Percentiles rank a stretch among this genome's conserved stretches.
Evolutionary conservation across 805 yeast genomes (phyloP).

Genomic region (Teunomyces cretensis): DNA sequence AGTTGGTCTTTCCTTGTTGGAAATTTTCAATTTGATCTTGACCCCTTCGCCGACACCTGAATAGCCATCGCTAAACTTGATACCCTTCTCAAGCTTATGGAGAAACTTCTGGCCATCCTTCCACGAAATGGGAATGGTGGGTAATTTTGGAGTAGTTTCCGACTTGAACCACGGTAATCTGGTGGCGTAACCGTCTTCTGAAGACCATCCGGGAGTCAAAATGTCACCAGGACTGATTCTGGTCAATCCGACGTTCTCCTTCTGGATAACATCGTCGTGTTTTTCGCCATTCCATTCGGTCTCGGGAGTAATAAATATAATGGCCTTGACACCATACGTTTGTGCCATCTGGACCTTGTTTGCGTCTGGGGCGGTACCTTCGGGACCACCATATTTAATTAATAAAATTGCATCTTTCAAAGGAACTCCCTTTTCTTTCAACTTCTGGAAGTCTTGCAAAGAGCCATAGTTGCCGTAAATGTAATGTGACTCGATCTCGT

Average conservation of each 20-base stretch:
- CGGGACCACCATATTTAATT: conserved; percentile 53
- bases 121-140: conserved; percentile 77
- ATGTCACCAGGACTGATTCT: conserved; percentile 75
- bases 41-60: conserved; percentile 23
- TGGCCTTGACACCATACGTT: conserved; percentile 57
- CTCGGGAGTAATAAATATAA: conserved; percentile 56
- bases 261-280: conserved; percentile 46
- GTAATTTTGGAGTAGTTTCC: conserved; percentile 62
- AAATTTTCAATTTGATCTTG: conserved; percentile 25
- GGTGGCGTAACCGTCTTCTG: conserved; percentile 38
- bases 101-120: conserved; percentile 51
- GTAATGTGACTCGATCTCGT: conserved; percentile 51
- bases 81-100: conserved; percentile 25
- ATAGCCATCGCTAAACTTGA: conserved; percentile 27
- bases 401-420: conserved; percentile 54
- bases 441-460: conserved; percentile 46
- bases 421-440: conserved; percentile 38
- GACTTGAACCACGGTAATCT: conserved; percentile 48
- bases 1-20: conserved; percentile 45
- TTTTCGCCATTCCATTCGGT: conserved; percentile 6
- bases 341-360: conserved; percentile 51
- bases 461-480: conserved; percentile 72
- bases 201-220: conserved; percentile 73
- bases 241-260: conserved; percentile 57
- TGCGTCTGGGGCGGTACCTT: conserved; percentile 27